phyloP scores from a whole-genome alignment of 2,329 filamentous ascomycete genomes.

The Fusarium kyushuense region DNA sequence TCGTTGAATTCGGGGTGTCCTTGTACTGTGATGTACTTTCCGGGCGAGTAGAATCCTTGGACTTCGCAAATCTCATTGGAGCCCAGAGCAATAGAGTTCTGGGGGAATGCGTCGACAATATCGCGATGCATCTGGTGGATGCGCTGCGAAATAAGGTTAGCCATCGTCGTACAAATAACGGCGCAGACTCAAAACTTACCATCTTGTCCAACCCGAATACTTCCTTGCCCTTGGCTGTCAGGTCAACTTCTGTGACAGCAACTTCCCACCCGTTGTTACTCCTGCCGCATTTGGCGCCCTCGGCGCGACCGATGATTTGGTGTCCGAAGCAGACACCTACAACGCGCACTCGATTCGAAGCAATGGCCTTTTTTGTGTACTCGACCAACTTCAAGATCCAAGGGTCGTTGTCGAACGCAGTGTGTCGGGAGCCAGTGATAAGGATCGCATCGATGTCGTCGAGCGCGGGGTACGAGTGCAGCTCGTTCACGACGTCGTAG shows the following conservation, averaged over 20 bases:
- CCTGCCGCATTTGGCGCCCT: conserved; percentile 54
- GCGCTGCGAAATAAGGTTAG: conserved; percentile 47
- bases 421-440: conserved; percentile 78
- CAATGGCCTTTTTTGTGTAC: conserved; percentile 53
- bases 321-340: conserved; percentile 64
- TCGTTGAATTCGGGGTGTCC: conserved; percentile 62
- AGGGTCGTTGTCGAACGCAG: conserved; percentile 57
- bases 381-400: conserved; percentile 60
- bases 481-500: conserved; percentile 77
- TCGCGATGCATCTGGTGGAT: conserved; percentile 64
- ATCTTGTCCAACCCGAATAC: conserved; percentile 55
- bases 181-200: conserved; percentile 54
- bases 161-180: conserved; percentile 71
- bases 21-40: conserved; percentile 57
- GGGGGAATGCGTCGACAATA: conserved; percentile 56
- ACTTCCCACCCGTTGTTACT: conserved; percentile 60
- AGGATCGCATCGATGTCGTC: conserved; percentile 84
- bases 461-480: conserved; percentile 76
- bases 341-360: conserved; percentile 69
- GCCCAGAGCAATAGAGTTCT: conserved; percentile 56
- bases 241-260: conserved; percentile 56
- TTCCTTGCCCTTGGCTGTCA: conserved; percentile 56
- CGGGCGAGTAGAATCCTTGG: conserved; percentile 58
- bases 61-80: conserved; percentile 57
- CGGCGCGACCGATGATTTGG: conserved; percentile 60